Evolutionary conservation across 257 asterid species (phyloP), one percentile per base, ranked within the genome.

Genomic region (Ballota nigra): DNA sequence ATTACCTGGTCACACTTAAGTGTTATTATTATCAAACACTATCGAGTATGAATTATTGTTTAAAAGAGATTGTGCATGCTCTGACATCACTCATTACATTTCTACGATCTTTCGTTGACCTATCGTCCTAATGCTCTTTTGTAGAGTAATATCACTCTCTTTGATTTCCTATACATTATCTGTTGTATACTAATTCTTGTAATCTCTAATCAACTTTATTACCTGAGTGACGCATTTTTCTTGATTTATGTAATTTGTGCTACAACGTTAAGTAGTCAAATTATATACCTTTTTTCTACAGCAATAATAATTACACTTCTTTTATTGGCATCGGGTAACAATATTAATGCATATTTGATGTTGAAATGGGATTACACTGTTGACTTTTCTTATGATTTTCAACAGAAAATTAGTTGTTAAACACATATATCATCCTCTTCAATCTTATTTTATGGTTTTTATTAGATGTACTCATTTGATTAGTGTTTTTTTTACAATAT

Each of bases 1-100:
- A 33, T 22, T 70, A 56, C 56, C 38, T 74, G 11, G 68, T 33
- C 11, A 41, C 19, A 58, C 45, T 29, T 70, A 65, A 63, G 47
- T 29, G 23, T 56, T 29, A 31, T 19, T 26, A n/a, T 31, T 33
- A 41, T n/a, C 43, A 55, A 72, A 43, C 55, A 24, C 53, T 12
- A 62, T 31, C 26, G 31, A 41, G 47, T 58, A 2, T 26, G 26
- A 12, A 16, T 22, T 18, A 51, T 12, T 72, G n/a, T 33, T 55
- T 62, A 31, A 20, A 49, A 18, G 62, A 36, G 61, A 34, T 33
- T 11, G 29, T 4, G 6, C 36, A 63, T 61, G 29, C 65, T 15
- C 15, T 52, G 41, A 69, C 15, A 3, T 31, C 49, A 75, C 57
- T 16, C 13, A 65, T 66, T 74, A 19, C 57, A 49, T 69, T 61